phyloP scores from a whole-genome alignment of 2,329 filamentous ascomycete species.

The Xylaria sp. region DNA sequence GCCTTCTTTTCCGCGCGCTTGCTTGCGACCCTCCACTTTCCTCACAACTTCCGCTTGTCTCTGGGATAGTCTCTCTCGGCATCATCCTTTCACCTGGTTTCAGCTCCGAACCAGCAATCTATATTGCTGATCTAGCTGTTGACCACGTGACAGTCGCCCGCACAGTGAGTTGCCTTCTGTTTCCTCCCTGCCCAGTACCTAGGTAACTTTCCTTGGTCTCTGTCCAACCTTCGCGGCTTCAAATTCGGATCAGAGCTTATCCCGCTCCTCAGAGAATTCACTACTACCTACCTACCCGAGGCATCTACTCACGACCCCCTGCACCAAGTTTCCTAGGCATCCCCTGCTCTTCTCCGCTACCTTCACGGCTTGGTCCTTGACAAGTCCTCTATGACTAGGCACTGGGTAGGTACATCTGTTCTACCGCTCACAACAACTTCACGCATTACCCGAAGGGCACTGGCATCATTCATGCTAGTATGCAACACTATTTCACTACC shows the following conservation, averaged over 20 bases:
- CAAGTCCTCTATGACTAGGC: not conserved
- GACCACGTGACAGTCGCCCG: not conserved
- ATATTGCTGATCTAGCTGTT: not conserved
- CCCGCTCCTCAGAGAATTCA: not conserved
- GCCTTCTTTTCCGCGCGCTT: not conserved
- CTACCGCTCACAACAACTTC: not conserved
- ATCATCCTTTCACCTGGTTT: not conserved
- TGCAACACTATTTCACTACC: no score
- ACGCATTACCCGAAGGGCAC: not conserved
- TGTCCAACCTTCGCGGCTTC: not conserved
- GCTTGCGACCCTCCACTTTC: not conserved
- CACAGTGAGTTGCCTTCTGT: not conserved
- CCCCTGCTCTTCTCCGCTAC: not conserved
- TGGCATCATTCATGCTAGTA: not conserved
- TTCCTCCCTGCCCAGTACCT: no score
- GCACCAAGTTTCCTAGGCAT: not conserved
- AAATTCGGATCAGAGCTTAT: no score
- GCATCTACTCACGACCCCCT: not conserved
- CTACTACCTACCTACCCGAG: no score
- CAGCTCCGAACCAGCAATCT: not conserved
- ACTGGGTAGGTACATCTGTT: not conserved
- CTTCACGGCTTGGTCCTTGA: not conserved
- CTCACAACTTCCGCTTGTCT: not conserved
- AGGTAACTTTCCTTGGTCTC: not conserved
- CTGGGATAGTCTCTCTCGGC: not conserved